A percentile compares a stretch with the other conserved stretches of the same genome.
Conservation (phyloP, 2,329 filamentous ascomycete species). For the Ophiocordyceps australis region DNA sequence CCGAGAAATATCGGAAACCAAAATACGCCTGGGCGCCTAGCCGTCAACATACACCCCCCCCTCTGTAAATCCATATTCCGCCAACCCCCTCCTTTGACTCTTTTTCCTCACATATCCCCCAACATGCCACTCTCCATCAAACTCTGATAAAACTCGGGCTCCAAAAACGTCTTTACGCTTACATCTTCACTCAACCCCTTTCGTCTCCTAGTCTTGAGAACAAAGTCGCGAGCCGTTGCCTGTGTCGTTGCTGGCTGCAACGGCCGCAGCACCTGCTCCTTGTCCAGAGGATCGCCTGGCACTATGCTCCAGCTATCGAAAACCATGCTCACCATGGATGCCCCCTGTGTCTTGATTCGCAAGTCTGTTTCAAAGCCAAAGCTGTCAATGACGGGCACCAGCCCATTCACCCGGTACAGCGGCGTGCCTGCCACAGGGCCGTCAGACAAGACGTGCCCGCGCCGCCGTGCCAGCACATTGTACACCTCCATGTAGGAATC, state of each 20-base stretch:
- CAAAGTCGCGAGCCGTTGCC: conserved; percentile 86
- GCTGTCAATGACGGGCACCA: conserved; percentile 90
- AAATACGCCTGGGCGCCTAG: too few species aligned
- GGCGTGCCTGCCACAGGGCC: conserved; percentile 88
- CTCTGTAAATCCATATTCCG: too few species aligned
- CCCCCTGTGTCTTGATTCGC: conserved; percentile 86
- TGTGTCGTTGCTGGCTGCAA: conserved; percentile 78
- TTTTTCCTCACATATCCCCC: conserved; percentile 31
- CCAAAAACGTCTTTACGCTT: conserved; percentile 86
- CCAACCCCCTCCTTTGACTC: too few species aligned
- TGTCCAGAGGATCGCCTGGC: conserved; percentile 85
- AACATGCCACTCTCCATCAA: conserved; percentile 79
- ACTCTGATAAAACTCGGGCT: conserved; percentile 80
- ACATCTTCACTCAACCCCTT: conserved; percentile 95
- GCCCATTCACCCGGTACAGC: conserved; percentile 75
- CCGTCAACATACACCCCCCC: too few species aligned
- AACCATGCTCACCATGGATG: conserved; percentile 75
- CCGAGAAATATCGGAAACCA: too few species aligned
- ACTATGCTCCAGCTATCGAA: conserved; percentile 96
- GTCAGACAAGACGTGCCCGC: conserved; percentile 89
- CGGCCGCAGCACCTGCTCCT: conserved; percentile 62
- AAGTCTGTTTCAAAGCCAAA: conserved; percentile 98
- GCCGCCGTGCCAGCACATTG: conserved; percentile 71
- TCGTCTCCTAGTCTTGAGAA: conserved; percentile 81
- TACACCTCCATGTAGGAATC: conserved; percentile 80